Evolutionary conservation across 805 yeast species (phyloP).

Genomic region (Pachysolen tannophilus): DNA sequence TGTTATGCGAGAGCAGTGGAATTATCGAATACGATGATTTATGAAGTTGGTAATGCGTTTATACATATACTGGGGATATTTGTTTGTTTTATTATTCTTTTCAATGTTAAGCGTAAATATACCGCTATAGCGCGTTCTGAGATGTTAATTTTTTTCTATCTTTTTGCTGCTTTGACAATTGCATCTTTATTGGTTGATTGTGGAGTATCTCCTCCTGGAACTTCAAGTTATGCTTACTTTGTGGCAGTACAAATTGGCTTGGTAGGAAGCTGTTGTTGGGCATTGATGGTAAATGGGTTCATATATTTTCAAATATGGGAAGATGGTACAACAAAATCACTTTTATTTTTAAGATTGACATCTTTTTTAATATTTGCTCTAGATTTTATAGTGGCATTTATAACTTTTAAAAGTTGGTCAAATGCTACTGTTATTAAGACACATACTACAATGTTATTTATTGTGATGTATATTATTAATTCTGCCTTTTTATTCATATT

Average conservation of each 20-base stretch:
- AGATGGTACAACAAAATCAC: conserved; percentile 72
- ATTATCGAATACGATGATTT: conserved; percentile 84
- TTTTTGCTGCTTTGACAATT: conserved; percentile 48
- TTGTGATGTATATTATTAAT: conserved; percentile 64
- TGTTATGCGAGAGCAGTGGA: conserved; percentile 86
- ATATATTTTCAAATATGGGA: conserved; percentile 90
- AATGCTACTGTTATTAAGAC: conserved; percentile 32
- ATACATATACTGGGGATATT: conserved; percentile 70
- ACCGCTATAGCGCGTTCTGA: conserved; percentile 94
- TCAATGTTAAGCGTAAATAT: conserved; percentile 73
- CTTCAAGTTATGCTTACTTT: conserved; percentile 67
- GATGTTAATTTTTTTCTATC: conserved; percentile 65
- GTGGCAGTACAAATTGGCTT: conserved; percentile 77
- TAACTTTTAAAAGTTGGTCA: conserved; percentile 68
- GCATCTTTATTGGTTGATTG: conserved; percentile 76
- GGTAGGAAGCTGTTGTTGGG: conserved; percentile 62
- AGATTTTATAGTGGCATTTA: conserved; percentile 57
- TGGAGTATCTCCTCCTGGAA: conserved; percentile 87
- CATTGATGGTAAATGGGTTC: conserved; percentile 66
- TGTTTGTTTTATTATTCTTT: conserved; percentile 60
- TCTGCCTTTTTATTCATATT: conserved; percentile 57
- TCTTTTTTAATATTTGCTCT: conserved; percentile 52
- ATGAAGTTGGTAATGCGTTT: conserved; percentile 82
- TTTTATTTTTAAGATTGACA: conserved; percentile 44
- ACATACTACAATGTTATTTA: conserved; percentile 62